phyloP scores from a whole-genome alignment of 2,329 filamentous ascomycete species.

The Verruconis gallopava region DNA sequence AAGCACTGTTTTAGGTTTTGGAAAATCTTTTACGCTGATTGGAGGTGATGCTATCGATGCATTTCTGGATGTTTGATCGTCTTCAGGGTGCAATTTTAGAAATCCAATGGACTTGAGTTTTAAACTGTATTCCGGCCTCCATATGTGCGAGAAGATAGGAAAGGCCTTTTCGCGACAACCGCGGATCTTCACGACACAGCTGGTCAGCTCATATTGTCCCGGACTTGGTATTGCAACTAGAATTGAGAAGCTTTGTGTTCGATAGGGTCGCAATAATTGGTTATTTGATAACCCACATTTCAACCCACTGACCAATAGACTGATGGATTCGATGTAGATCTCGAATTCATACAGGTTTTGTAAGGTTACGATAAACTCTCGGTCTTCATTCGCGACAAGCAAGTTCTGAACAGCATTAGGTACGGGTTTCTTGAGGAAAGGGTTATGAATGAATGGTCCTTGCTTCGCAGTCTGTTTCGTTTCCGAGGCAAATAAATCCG shows the following conservation, averaged over 20 bases:
- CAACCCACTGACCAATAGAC: conserved; percentile 59
- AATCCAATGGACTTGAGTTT: conserved; percentile 71
- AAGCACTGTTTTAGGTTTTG: conserved; percentile 32
- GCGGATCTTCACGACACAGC: conserved; percentile 65
- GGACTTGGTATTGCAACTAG: conserved; percentile 51
- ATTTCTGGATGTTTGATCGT: conserved; percentile 23
- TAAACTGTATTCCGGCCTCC: conserved; percentile 53
- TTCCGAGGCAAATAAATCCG: conserved; percentile 30
- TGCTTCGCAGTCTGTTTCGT: conserved; percentile 24
- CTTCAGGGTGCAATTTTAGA: conserved; percentile 14
- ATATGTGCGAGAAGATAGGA: conserved; percentile 66
- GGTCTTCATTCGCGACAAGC: conserved; percentile 65
- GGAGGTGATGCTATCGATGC: conserved; percentile 15
- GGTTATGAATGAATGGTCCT: conserved; percentile 91
- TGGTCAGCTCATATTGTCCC: conserved; percentile 61
- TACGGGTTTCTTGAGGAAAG: conserved; percentile 60
- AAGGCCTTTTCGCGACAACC: conserved; percentile 76
- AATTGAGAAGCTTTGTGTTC: conserved; percentile 66
- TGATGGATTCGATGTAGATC: conserved; percentile 72
- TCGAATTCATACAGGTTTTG: conserved; percentile 95
- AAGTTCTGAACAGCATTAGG: conserved; percentile 47
- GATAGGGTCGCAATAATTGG: conserved; percentile 64
- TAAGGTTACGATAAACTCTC: conserved; percentile 67
- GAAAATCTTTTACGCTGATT: conserved; percentile 19
- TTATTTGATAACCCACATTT: conserved; percentile 55